These are phyloP conservation scores for Veloboletus limbatus DNA, from an alignment of 1,284 basidiomycete genomes.

Conservation along the genomic window DNA sequence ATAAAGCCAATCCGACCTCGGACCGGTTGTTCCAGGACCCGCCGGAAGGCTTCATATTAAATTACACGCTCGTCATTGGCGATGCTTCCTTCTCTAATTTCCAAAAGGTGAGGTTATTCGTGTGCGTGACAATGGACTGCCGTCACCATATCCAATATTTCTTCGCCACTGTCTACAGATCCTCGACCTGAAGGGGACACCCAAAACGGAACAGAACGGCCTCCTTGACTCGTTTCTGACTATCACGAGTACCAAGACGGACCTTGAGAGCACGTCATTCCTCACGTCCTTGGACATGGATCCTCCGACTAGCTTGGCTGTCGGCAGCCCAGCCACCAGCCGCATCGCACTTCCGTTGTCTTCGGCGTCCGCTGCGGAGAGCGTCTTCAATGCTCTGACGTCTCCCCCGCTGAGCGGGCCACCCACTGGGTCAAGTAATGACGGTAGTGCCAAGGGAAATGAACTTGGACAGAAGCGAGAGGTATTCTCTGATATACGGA, in stretches of 20 bases:
- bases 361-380: conserved; percentile 39
- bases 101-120: conserved; percentile 72
- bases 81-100: conserved; percentile 94
- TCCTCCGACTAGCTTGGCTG: conserved; percentile 49
- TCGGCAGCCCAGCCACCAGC: conserved; percentile 59
- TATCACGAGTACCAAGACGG: conserved; percentile 84
- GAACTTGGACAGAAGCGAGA: conserved; percentile 57
- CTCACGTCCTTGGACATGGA: conserved; percentile 94
- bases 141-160: conserved; percentile 6
- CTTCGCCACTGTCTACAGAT: conserved; percentile 50
- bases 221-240: conserved; percentile 90
- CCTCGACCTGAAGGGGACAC: conserved; percentile 92
- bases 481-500: conserved; percentile 81
- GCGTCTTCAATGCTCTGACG: conserved; percentile 54
- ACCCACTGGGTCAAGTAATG: conserved; percentile 47
- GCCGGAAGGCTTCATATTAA: conserved; percentile 89
- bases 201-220: conserved; percentile 81
- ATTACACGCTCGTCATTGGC: conserved; percentile 89
- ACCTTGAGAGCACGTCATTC: conserved; percentile 87
- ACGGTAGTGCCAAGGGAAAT: conserved; percentile 39
- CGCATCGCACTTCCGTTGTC: conserved; percentile 51
- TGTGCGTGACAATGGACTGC: conserved; percentile 3
- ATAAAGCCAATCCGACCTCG: not conserved
- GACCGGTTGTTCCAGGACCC: conserved; percentile 58
- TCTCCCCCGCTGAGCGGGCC: conserved; percentile 58